phyloP scores from a whole-genome alignment of 2,329 filamentous ascomycete species.

The Ceratocystis alfenasii region DNA sequence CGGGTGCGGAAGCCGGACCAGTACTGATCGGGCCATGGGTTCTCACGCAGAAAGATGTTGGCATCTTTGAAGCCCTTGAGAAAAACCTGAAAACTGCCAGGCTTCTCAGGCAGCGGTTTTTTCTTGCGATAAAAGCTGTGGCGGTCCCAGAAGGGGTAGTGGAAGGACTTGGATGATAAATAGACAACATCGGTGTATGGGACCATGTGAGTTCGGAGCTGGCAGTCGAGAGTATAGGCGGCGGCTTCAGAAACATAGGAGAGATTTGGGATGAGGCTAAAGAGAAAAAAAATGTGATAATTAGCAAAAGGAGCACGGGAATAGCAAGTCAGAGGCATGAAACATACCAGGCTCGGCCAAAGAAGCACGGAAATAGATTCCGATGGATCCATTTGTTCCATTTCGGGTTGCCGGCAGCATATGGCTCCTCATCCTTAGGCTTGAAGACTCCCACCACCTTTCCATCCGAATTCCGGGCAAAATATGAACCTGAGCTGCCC shows the following conservation, averaged over 20 bases:
- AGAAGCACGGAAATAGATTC: constrained; percentile 94
- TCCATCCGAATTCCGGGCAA: constrained; percentile 79
- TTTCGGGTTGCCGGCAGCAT: constrained; percentile 91
- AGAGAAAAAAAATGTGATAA: constrained; percentile 16
- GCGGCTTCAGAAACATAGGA: constrained; percentile 97
- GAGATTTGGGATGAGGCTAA: constrained; percentile 79
- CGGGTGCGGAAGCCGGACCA: constrained; percentile 56
- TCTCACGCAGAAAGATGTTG: constrained; percentile 84
- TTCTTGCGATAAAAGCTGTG: constrained; percentile 77
- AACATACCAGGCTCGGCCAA: constrained; percentile 71
- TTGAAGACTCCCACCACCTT: constrained; percentile 98
- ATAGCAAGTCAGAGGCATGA: neutral
- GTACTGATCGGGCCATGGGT: constrained; percentile 93
- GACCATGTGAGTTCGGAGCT: constrained; percentile 81
- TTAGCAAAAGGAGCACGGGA: constrained; percentile 21
- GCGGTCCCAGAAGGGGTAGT: constrained; percentile 95
- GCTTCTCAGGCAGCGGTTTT: constrained; percentile 76
- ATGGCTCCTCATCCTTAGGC: constrained; percentile 97
- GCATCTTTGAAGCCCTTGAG: constrained; percentile 95
- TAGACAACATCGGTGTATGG: constrained; percentile 94
- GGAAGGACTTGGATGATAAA: constrained; percentile 91
- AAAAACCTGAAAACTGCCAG: constrained; percentile 95
- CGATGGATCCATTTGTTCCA: constrained; percentile 99
- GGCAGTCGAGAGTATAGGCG: constrained; percentile 85
- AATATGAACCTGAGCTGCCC: constrained; percentile 95